Conservation (phyloP, 1,284 basidiomycete genomes). For the Coniophora puteana region DNA sequence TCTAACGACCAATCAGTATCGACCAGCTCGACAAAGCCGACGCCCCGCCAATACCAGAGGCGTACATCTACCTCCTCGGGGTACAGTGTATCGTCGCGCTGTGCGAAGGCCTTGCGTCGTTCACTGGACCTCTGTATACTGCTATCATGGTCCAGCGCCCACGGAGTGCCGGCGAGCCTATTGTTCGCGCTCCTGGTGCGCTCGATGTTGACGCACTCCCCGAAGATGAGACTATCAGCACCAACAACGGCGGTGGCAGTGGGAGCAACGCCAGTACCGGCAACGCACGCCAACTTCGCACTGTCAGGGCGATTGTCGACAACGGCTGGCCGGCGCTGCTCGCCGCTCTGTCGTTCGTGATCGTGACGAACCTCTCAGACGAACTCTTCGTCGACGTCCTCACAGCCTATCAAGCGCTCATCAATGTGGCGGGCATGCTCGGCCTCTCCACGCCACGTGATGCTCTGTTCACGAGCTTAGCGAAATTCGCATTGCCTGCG, state of each 20-base stretch:
- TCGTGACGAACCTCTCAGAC: conserved; percentile 86
- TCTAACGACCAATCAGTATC: conserved; percentile 52
- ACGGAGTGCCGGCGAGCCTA: conserved; percentile 59
- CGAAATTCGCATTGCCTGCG: conserved; percentile 86
- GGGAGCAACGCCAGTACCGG: too few relatives aligned
- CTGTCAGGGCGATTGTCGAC: conserved; percentile 77
- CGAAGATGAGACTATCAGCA: conserved; percentile 49
- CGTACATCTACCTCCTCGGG: conserved; percentile 89
- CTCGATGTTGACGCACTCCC: conserved; percentile 64
- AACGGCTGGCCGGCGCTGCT: conserved; percentile 88
- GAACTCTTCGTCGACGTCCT: conserved; percentile 85
- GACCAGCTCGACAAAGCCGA: conserved; percentile 97
- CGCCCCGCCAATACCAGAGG: conserved; percentile 86
- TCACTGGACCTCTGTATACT: conserved; percentile 69
- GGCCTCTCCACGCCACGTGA: conserved; percentile 85
- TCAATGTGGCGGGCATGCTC: conserved; percentile 88
- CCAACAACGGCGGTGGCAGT: too few relatives aligned
- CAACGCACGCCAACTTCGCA: conserved; percentile 49
- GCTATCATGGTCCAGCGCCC: conserved; percentile 64
- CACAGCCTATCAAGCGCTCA: conserved; percentile 79
- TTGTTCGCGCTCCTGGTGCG: conserved; percentile 69
- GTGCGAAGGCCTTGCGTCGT: conserved; percentile 82
- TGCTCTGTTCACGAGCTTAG: conserved; percentile 84
- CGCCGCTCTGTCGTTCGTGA: conserved; percentile 84
- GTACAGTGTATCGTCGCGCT: conserved; percentile 87